phyloP scores from a whole-genome alignment of 345 rosid genomes.

The Eucalyptus pumila region DNA sequence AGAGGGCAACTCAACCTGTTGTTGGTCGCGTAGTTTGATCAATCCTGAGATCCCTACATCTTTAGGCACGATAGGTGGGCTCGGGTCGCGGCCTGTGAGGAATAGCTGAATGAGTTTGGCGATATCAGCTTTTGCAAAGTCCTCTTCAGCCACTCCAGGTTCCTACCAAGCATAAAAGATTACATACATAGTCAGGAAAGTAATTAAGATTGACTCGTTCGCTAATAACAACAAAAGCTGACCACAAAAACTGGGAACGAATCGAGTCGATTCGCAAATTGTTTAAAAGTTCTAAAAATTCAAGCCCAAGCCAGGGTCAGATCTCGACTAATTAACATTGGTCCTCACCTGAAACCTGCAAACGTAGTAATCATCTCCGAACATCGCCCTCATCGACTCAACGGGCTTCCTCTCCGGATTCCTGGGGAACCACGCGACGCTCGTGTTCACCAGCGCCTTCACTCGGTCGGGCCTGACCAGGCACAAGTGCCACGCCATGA shows the following conservation, averaged over 20 bases:
- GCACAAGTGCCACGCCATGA: conserved; percentile 42
- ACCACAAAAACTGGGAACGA: neutral
- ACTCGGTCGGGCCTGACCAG: conserved; percentile 50
- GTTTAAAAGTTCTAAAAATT: neutral
- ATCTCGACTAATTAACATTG: neutral
- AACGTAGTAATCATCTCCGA: conserved; percentile 57
- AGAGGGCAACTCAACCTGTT: conserved; percentile 25
- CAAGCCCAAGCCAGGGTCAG: neutral
- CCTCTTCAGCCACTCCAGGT: conserved; percentile 50
- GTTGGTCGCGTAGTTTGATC: neutral
- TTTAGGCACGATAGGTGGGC: conserved; percentile 24
- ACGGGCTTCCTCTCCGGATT: conserved; percentile 29
- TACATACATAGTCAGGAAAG: neutral
- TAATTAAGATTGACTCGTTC: neutral
- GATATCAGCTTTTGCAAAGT: conserved; percentile 44
- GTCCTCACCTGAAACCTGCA: conserved; percentile 73
- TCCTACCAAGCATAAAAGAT: conserved; percentile 15
- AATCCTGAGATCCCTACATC: conserved; percentile 8
- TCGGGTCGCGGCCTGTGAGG: conserved; percentile 18
- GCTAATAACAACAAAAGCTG: neutral
- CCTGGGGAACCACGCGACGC: conserved; percentile 30
- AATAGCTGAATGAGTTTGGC: conserved; percentile 26
- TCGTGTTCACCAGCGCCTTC: conserved; percentile 50
- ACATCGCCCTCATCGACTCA: conserved; percentile 18
- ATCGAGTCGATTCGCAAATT: neutral